A percentile compares a stretch with the other conserved stretches of the same genome.
phyloP scores from a whole-genome alignment of 306 rosid genomes.

The Begonia loranthoides region DNA sequence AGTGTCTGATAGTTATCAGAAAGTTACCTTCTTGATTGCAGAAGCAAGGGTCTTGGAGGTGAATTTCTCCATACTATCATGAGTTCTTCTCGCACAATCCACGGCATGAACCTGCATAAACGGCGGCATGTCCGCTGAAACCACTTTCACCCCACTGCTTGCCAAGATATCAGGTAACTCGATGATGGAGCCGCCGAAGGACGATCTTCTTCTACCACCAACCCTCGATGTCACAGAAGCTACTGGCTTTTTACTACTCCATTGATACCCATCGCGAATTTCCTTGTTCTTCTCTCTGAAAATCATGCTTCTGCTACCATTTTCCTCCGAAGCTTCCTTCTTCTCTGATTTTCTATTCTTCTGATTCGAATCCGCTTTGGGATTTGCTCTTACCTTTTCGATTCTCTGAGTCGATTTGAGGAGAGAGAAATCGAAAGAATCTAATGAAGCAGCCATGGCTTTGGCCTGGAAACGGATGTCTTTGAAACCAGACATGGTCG shows the following conservation, averaged over 20 bases:
- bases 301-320: constrained; percentile 1
- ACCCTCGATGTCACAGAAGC: constrained; percentile 16
- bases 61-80: constrained; percentile 85
- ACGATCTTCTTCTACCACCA: constrained; percentile 48
- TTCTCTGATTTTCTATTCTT: constrained; percentile 9
- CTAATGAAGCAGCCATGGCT: constrained; percentile 37
- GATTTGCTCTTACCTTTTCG: neutral
- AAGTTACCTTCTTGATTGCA: constrained; percentile 65
- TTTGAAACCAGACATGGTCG: neutral
- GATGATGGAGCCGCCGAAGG: constrained; percentile 35
- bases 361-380: constrained; percentile 17
- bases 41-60: constrained; percentile 82
- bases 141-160: constrained; percentile 60
- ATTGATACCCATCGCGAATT: neutral
- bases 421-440: constrained; percentile 25
- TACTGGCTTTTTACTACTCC: constrained; percentile 22
- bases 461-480: constrained; percentile 28
- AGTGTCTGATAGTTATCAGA: too few relatives aligned
- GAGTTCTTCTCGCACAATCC: constrained; percentile 64
- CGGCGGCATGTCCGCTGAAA: constrained; percentile 90
- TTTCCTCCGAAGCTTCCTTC: constrained; percentile 8
- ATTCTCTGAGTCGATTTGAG: constrained; percentile 11
- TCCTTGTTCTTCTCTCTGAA: constrained; percentile 21
- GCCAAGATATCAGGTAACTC: constrained; percentile 60
- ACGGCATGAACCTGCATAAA: constrained; percentile 98